phyloP scores from a whole-genome alignment of 2,329 filamentous ascomycete species.

The Apiospora pterosperma region DNA sequence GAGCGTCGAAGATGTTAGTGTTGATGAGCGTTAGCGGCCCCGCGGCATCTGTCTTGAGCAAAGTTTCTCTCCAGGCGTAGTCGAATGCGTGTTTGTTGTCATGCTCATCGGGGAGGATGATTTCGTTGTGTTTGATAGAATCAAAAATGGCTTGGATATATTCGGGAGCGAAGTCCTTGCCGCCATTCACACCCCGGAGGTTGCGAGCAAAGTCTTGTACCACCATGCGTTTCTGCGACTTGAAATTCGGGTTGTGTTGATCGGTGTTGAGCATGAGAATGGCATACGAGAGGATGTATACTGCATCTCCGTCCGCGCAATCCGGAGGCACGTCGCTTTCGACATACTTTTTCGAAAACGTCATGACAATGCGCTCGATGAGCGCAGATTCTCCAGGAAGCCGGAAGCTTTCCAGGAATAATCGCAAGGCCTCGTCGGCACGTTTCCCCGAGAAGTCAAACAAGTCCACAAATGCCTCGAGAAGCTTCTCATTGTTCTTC shows the following conservation, averaged over 20 bases:
- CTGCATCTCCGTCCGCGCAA: conserved; percentile 80
- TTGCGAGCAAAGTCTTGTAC: conserved; percentile 81
- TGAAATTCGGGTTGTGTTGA: conserved; percentile 91
- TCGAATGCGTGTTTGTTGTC: conserved; percentile 96
- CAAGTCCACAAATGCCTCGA: conserved; percentile 79
- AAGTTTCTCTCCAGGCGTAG: conserved; percentile 92
- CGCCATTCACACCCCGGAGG: conserved; percentile 83
- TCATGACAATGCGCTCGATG: conserved; percentile 87
- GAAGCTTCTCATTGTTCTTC: conserved; percentile 77
- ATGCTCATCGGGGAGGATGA: conserved; percentile 95
- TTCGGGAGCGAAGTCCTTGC: conserved; percentile 77
- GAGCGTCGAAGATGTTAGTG: conserved; percentile 92
- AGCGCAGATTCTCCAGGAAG: conserved; percentile 89
- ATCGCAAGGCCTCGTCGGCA: conserved; percentile 84
- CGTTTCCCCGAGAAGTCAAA: conserved; percentile 86
- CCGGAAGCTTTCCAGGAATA: conserved; percentile 87
- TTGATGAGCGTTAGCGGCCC: conserved; percentile 75
- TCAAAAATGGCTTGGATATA: conserved; percentile 87
- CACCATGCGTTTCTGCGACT: conserved; percentile 76
- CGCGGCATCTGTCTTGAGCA: conserved; percentile 77
- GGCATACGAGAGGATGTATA: conserved; percentile 89
- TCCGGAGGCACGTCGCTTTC: conserved; percentile 65
- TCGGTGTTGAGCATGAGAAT: conserved; percentile 98
- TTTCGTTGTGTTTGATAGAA: conserved; percentile 88
- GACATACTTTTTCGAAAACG: conserved; percentile 84